Base-by-base conservation (phyloP, 345 rosid species). In the Citrus sp. region DNA sequence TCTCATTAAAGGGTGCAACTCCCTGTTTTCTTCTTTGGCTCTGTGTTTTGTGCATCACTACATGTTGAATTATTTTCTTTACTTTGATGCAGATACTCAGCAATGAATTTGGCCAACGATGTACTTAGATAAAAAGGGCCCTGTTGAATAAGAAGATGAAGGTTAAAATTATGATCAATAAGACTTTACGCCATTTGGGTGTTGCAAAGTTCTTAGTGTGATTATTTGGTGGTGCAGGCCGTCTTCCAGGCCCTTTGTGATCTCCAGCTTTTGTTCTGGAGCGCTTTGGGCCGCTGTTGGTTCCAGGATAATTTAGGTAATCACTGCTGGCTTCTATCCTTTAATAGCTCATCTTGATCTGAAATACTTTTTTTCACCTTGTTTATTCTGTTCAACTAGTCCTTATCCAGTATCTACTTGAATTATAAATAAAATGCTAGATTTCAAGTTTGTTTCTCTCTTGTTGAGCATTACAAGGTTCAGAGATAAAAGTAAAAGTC, bases 61-160 rank as follows among this genome's bases (percentile, higher is more conserved):
- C 67, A 13, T 60, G 62, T 38, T 75, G 34, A 32, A 61, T 51
- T 56, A 13, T 59, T 59, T 67, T 10, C 13, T 70, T 78, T 76
- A 19, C 49, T 60, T 25, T 6, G 38, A 21, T 88, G 87, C 82
- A 90, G 94, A 85, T 91, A 90, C 78, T 92, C 96, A 1, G 91
- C 90, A 80, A 92, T 92, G 97, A 90, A 87, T 92, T 87, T 86
- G 84, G 92, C 87, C 88, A 89, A 89, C 85, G 87, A 87, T 86
- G 82, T 75, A 32, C 86, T 82, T 79, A 77, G 77, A 75, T 77
- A 70, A 81, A 65, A 76, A 70, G 81, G 62, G 82, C 72, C 77
- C 40, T 80, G 79, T 79, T 74, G 80, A 81, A 81, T 85, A 82
- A 83, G 80, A 83, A 74, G 81, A 79, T 75, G 75, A 83, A 86